These are phyloP conservation scores for Suillus paluster DNA, from an alignment of 768 basidiomycete species.

Conservation along the genomic window DNA sequence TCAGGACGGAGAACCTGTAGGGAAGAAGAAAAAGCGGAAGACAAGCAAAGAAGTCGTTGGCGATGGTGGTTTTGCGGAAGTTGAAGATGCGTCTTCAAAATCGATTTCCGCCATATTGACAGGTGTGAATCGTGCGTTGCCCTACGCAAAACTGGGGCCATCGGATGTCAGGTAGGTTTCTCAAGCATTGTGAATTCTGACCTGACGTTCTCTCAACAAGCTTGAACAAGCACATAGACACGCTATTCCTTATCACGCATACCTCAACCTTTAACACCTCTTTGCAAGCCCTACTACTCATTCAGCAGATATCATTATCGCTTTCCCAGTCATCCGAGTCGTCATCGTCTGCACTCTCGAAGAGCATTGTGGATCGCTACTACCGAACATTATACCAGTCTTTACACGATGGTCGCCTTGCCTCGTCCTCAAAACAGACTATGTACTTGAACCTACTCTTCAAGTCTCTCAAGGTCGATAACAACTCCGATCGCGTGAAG, in stretches of 20 bases:
- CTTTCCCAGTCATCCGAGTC: conserved; percentile 46
- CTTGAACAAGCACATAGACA: conserved; percentile 86
- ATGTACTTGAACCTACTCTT: conserved; percentile 96
- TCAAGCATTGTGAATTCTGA: background rate
- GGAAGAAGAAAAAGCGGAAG: conserved; percentile 30
- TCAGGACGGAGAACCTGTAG: conserved; percentile 37
- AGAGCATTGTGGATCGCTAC: conserved; percentile 64
- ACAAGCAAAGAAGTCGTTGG: conserved; percentile 51
- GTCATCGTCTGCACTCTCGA: conserved; percentile 44
- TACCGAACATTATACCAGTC: conserved; percentile 91
- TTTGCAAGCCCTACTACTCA: conserved; percentile 87
- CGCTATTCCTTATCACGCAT: conserved; percentile 93
- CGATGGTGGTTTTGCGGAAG: conserved; percentile 71
- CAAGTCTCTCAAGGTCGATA: conserved; percentile 81
- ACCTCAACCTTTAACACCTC: conserved; percentile 97
- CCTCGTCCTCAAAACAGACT: conserved; percentile 88
- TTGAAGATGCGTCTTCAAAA: conserved; percentile 80
- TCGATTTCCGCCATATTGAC: conserved; percentile 90
- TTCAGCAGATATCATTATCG: conserved; percentile 78
- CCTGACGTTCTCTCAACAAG: conserved; percentile 40
- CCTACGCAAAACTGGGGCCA: conserved; percentile 84
- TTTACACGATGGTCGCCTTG: conserved; percentile 79
- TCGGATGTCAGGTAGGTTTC: conserved; percentile 61
- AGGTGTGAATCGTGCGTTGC: conserved; percentile 93
- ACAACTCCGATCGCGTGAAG: conserved; percentile 62